Conservation (phyloP, 169 alveolate genomes). For the Plasmodium gaboni region DNA sequence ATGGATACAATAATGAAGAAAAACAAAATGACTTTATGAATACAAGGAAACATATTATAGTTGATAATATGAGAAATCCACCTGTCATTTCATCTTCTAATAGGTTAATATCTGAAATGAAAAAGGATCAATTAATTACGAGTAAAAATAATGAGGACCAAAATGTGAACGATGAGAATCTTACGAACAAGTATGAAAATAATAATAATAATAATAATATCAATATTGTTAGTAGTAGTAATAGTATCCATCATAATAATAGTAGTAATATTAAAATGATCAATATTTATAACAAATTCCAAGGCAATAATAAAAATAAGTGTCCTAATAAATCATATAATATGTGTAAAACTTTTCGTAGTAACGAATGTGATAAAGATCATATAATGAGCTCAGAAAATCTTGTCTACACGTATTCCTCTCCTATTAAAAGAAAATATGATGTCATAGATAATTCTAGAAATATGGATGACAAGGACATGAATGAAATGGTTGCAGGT, state of each 20-base stretch:
- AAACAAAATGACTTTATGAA: neutral
- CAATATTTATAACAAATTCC: slow-evolving; percentile 8
- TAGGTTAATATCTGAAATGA: too few relatives aligned
- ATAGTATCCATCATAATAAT: neutral
- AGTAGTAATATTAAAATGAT: neutral
- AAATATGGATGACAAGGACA: slow-evolving; percentile 19
- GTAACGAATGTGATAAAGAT: neutral
- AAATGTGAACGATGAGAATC: too few relatives aligned
- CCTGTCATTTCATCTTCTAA: neutral
- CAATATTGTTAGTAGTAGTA: neutral
- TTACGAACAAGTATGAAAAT: too few relatives aligned
- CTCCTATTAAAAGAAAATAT: slow-evolving; percentile 69
- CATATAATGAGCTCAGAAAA: slow-evolving; percentile 3
- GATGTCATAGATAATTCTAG: slow-evolving; percentile 27
- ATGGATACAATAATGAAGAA: slow-evolving; percentile 27
- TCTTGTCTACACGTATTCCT: slow-evolving; percentile 14
- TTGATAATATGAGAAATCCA: slow-evolving; percentile 4
- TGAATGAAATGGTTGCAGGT: slow-evolving; percentile 4
- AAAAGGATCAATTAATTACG: too few relatives aligned
- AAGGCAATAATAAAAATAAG: slow-evolving; percentile 1
- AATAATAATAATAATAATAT: too few relatives aligned
- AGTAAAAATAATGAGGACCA: too few relatives aligned
- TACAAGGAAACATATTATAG: neutral
- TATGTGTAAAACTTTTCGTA: too few relatives aligned
- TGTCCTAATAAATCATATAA: neutral